These are phyloP conservation scores for Yarrowia phangngaensis DNA, from an alignment of 805 yeast genomes.

Conservation along the genomic window DNA sequence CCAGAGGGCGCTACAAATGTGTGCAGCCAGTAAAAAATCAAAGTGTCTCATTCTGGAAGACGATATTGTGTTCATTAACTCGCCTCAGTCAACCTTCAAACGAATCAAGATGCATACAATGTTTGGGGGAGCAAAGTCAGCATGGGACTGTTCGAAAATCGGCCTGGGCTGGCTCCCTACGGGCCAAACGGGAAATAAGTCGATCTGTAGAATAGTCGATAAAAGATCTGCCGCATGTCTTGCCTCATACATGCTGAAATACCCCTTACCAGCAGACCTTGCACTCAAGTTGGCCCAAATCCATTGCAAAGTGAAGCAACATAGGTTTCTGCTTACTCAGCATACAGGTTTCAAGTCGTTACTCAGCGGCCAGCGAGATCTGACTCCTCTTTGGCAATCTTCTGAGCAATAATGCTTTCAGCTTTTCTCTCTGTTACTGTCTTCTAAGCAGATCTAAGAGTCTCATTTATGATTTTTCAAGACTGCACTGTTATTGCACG, in stretches of 20 bases:
- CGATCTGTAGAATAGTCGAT: slow-evolving; percentile 29
- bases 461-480: no score
- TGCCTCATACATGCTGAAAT: slow-evolving; percentile 8
- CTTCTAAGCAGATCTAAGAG: no score
- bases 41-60: slow-evolving; percentile 31
- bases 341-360: slow-evolving; percentile 12
- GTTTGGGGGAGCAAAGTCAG: slow-evolving; percentile 28
- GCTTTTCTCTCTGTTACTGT: no score
- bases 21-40: slow-evolving; percentile 28
- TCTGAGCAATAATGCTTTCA: no score
- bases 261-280: slow-evolving; percentile 28
- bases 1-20: slow-evolving; percentile 14
- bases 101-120: slow-evolving; percentile 28
- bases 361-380: slow-evolving; percentile 3
- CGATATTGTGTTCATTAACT: slow-evolving; percentile 29
- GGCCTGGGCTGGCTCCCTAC: slow-evolving; percentile 31
- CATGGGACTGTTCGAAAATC: slow-evolving; percentile 31
- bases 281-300: slow-evolving; percentile 29
- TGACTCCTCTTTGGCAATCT: slow-evolving; percentile 10
- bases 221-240: slow-evolving; percentile 27
- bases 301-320: slow-evolving; percentile 28
- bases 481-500: no score
- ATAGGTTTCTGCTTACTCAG: slow-evolving; percentile 8
- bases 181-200: slow-evolving; percentile 31
- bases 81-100: slow-evolving; percentile 5